These are phyloP conservation scores for Paracoccidioides brasiliensis DNA, from an alignment of 2,329 filamentous ascomycete species.

Conservation along the genomic window DNA sequence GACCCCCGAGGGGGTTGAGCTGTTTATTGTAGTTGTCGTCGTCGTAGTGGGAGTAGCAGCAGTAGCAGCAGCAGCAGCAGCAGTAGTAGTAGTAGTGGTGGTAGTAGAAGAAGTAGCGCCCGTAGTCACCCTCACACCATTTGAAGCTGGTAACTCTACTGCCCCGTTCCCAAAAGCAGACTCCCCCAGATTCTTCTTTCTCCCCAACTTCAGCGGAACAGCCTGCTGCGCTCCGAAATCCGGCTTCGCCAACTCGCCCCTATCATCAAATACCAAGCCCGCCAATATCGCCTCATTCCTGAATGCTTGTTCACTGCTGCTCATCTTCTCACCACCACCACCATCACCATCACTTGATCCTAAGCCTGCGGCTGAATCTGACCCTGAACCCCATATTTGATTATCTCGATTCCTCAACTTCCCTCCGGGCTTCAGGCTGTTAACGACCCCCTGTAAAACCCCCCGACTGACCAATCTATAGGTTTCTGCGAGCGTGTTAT, in stretches of 20 bases:
- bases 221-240: conserved; percentile 45
- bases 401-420: conserved; percentile 36
- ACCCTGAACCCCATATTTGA: not conserved
- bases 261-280: conserved; percentile 51
- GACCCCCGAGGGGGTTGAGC: conserved; percentile 40
- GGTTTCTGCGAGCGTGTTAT: conserved; percentile 39
- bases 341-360: conserved; percentile 30
- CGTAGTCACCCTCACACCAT: conserved; percentile 14
- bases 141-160: conserved; percentile 15
- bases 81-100: conserved; percentile 7
- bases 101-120: not conserved
- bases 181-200: conserved; percentile 38
- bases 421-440: conserved; percentile 56
- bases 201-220: conserved; percentile 51
- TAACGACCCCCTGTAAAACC: conserved; percentile 56
- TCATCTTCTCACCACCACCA: not conserved
- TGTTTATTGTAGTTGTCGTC: conserved; percentile 22
- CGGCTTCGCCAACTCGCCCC: conserved; percentile 60
- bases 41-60: not conserved
- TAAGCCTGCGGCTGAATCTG: too few species aligned
- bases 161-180: not conserved
- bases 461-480: conserved; percentile 51
- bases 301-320: not conserved
- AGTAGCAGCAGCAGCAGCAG: conserved; percentile 3
- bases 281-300: conserved; percentile 70